A percentile compares a stretch with the other conserved stretches of the same genome.
These are phyloP conservation scores for Zygosaccharomyces pseudobailii DNA, from an alignment of 1,139 yeast species.

Conservation along the genomic window DNA sequence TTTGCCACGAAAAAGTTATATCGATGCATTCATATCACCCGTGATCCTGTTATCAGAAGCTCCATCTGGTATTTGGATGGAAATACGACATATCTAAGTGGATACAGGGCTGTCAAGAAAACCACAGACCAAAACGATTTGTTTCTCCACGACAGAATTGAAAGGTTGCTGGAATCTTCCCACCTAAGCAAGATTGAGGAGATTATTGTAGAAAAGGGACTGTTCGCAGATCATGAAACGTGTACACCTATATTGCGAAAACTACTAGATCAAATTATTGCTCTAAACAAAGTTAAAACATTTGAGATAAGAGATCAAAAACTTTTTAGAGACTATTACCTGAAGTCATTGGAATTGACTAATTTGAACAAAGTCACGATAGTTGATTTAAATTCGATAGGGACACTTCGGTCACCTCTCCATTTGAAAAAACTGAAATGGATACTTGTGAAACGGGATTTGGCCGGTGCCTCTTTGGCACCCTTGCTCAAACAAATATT, in stretches of 20 bases:
- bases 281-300: conserved; percentile 13
- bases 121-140: conserved; percentile 35
- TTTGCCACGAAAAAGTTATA: conserved; percentile 26
- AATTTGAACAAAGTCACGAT: conserved; percentile 17
- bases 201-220: conserved; percentile 21
- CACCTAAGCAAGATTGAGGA: conserved; percentile 14
- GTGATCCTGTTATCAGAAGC: conserved; percentile 28
- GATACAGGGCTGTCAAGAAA: conserved; percentile 25
- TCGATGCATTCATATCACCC: conserved; percentile 27
- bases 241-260: conserved; percentile 17
- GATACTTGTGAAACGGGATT: conserved; percentile 8
- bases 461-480: conserved; percentile 8
- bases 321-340: conserved; percentile 12
- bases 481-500: conserved; percentile 2
- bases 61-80: conserved; percentile 32
- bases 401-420: conserved; percentile 8
- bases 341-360: conserved; percentile 10
- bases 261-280: conserved; percentile 17
- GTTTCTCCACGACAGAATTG: conserved; percentile 31
- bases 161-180: conserved; percentile 22
- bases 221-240: conserved; percentile 23
- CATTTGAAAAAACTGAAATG: conserved; percentile 13
- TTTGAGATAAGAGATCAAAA: conserved; percentile 21
- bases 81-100: conserved; percentile 31
- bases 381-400: conserved; percentile 13